Percentiles rank a stretch among this genome's conserved stretches.
Evolutionary conservation across 2,329 filamentous ascomycete genomes (phyloP).

Genomic region (Cryphonectria naterciae): DNA sequence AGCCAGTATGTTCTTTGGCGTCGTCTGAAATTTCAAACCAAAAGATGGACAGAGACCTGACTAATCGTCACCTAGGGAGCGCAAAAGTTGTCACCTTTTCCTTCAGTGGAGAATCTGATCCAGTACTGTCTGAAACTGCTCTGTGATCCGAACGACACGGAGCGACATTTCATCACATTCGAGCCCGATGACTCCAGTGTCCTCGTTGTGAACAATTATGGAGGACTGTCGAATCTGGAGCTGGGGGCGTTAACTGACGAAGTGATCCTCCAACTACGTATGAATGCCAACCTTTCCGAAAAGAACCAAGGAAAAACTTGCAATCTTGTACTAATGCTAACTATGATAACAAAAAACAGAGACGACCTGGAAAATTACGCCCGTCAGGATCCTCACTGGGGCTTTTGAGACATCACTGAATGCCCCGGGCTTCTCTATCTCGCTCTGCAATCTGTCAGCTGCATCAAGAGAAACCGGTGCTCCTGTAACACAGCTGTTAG

Average conservation of each 20-base stretch:
- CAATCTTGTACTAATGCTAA: neutral
- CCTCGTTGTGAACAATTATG: constrained; percentile 61
- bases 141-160: constrained; percentile 54
- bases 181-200: constrained; percentile 49
- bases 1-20: constrained; percentile 36
- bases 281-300: neutral
- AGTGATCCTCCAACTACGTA: constrained; percentile 50
- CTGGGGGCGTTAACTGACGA: constrained; percentile 59
- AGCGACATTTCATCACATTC: constrained; percentile 57
- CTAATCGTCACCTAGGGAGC: constrained; percentile 34
- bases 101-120: constrained; percentile 44
- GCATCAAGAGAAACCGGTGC: constrained; percentile 36
- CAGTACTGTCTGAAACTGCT: constrained; percentile 56
- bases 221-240: constrained; percentile 59
- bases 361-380: constrained; percentile 52
- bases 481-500: constrained; percentile 44
- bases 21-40: neutral
- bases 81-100: constrained; percentile 45
- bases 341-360: neutral
- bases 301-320: too few species aligned
- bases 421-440: constrained; percentile 59
- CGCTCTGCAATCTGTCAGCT: constrained; percentile 53
- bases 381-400: constrained; percentile 50
- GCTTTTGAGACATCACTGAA: constrained; percentile 58
- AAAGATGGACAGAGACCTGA: neutral